Evolutionary conservation across 495 filamentous ascomycete genomes (phyloP), one percentile per base, ranked within the genome.

Genomic region (Lasiosphaeris hirsuta): DNA sequence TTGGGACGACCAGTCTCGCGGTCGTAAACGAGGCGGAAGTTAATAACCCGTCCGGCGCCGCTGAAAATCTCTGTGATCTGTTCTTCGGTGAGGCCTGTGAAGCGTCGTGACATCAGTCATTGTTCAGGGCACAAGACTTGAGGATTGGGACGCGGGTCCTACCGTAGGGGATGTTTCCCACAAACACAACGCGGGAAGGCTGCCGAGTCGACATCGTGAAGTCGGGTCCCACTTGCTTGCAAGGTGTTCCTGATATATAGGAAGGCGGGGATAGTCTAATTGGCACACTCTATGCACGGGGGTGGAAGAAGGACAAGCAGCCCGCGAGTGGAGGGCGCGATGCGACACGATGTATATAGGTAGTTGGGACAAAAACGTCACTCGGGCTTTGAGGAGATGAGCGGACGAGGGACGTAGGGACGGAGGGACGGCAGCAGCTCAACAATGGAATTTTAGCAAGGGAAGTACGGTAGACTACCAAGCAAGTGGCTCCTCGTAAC

Each of bases 11-110:
- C 94, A 0, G 92, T 97, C 62, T 97, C 93, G 8, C 88, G 87
- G 73, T 98, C 96, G 75, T 96, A 94, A 62, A 97, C 92, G 11
- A 98, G 78, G 35, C 94, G 86, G 71, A 98, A 97, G 65, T 87
- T 91, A n/a, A 93, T 73, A 0, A 97, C 93, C 52, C 88, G 86
- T 10, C 94, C 94, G 45, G 88, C 92, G 34, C 84, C 84, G 64
- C 86, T 88, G 71, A 97, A 92, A 55, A 94, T 92, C 56, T 96
- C 87, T 59, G 84, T 87, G 59, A 98, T 95, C 68, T 94, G 89
- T 66, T 97, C 93, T 75, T 98, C 94, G 7, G 90, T 93, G 55
- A 94, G 84, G 65, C 92, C 91, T 94, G 38, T 37, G 54, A 18
- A 45, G 15, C n/a, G 19, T 23, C 10, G 3, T 34, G 3, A 54